Evolutionary conservation across 306 rosid species (phyloP).

Genomic region (Cicer arietinum): DNA sequence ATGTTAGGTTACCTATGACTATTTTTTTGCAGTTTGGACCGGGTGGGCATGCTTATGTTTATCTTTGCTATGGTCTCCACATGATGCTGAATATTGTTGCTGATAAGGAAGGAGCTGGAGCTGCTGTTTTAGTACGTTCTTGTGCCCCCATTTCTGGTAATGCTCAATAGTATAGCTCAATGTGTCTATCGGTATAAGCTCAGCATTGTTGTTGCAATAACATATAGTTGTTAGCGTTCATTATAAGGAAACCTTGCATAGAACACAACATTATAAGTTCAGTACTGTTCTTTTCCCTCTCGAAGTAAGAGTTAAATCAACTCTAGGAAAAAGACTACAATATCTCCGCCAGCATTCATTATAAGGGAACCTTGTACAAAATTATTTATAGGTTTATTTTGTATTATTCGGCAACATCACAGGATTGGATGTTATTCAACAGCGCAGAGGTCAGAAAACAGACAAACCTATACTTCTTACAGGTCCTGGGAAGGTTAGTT

Average conservation of each 20-base stretch:
- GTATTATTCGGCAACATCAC: background rate
- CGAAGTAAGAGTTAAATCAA: background rate
- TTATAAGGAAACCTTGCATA: background rate
- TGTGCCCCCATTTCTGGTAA: conserved; percentile 91
- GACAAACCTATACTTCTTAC: conserved; percentile 84
- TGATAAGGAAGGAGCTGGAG: conserved; percentile 86
- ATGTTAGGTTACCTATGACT: background rate
- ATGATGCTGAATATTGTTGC: conserved; percentile 86
- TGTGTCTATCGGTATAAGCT: background rate
- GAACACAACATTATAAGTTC: background rate
- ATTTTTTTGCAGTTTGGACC: conserved; percentile 73
- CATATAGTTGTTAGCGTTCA: background rate
- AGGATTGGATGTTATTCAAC: conserved; percentile 90
- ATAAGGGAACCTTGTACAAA: conserved; percentile 9
- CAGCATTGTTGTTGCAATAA: conserved; percentile 3
- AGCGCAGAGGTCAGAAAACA: conserved; percentile 80
- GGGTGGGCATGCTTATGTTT: conserved; percentile 90
- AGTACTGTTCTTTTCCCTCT: background rate
- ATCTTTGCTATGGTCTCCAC: conserved; percentile 88
- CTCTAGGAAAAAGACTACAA: conserved; percentile 12
- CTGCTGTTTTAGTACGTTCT: conserved; percentile 88
- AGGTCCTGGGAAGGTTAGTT: conserved; percentile 87
- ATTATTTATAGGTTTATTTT: conserved; percentile 13
- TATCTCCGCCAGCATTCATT: background rate
- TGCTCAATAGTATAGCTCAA: background rate